Evolutionary conservation across 768 basidiomycete species (phyloP), one percentile per base, ranked within the genome.

Genomic region (Naganishia onofrii): DNA sequence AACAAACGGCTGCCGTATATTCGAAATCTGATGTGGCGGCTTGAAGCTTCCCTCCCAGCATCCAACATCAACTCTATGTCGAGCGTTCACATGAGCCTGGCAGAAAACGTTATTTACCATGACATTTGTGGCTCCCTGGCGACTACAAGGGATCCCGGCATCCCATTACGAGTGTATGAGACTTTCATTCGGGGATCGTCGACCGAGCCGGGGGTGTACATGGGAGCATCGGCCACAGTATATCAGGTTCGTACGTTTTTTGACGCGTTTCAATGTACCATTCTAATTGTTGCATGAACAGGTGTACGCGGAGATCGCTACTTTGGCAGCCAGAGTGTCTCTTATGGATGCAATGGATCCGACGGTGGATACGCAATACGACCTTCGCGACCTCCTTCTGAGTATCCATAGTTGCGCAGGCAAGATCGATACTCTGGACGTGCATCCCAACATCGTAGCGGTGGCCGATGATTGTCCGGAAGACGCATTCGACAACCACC

Each of bases 101-200:
- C 68, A 5, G 44, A 48, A n/a, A 69, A 69, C 29, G 51, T 42
- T 21, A 69, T 69, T 12, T 69, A 69, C 23, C 68, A 69, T 46
- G 68, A 69, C 34, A 31, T 69, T 46, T 29, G 42, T n/a, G 56
- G 68, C 26, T 60, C 56, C 5, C 31, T 69, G 19, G 68, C 68
- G 19, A 58, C 56, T 15, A 60, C 56, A 21, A 46, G 46, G n/a
- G 68, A 69, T 26, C 68, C 68, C 6, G 44, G 58, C 21, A 58
- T 69, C 13, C 68, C 68, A 17, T 17, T 69, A 15, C 38, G 53
- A 9, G 53, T 54, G 31, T 69, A 69, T 34, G 56, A 54, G 31
- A 46, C 46, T 54, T 69, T 69, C 38, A 69, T 69, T 34, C 28
- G 68, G 15, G 44, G 51, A 26, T 57, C 56, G 3, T 36, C 46